These are phyloP conservation scores for Phyllosticta citrichinensis DNA, from an alignment of 2,329 filamentous ascomycete genomes.

Conservation along the genomic window DNA sequence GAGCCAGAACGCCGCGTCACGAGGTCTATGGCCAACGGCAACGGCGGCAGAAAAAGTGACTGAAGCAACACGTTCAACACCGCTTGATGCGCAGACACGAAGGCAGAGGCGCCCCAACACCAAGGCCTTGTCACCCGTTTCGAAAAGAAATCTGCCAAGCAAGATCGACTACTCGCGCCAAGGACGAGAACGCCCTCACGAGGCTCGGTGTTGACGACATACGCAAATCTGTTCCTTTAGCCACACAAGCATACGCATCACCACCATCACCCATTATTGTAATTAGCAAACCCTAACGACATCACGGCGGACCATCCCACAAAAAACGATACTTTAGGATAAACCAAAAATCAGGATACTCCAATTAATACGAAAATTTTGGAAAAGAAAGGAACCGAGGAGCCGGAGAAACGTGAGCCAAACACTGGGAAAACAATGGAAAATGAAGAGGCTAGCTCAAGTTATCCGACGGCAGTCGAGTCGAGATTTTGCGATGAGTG, in stretches of 20 bases:
- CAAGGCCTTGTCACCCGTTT: background rate
- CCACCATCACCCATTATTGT: background rate
- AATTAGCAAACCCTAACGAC: background rate
- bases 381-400: background rate
- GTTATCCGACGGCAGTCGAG: too few species aligned
- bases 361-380: background rate
- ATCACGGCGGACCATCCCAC: background rate
- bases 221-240: background rate
- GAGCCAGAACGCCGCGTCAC: constrained; percentile 5
- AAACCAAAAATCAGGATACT: background rate
- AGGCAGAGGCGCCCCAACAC: background rate
- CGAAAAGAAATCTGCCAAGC: too few species aligned
- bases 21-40: constrained; percentile 6
- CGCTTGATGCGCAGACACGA: background rate
- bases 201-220: background rate
- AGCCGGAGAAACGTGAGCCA: background rate
- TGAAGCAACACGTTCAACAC: background rate
- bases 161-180: background rate
- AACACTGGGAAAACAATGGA: too few species aligned
- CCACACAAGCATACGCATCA: too few species aligned
- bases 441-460: too few species aligned
- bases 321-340: background rate
- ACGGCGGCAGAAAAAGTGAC: constrained; percentile 3
- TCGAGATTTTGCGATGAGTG: too few species aligned
- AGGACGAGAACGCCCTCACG: background rate